phyloP scores from a whole-genome alignment of 805 yeast genomes.

The Metschnikowia lochheadii region DNA sequence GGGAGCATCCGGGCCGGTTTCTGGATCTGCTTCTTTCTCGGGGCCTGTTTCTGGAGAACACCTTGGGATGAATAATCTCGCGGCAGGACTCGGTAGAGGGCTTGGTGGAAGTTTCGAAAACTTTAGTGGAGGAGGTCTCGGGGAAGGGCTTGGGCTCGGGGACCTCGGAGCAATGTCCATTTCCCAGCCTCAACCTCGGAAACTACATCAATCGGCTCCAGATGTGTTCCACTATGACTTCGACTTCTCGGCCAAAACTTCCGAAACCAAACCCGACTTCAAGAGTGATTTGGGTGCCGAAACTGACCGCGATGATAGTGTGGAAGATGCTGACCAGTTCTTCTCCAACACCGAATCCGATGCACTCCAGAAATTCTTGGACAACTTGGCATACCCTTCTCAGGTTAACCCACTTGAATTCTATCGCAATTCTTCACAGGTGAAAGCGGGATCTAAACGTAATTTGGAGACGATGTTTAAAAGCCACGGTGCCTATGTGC shows the following conservation, averaged over 20 bases:
- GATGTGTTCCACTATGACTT: neutral
- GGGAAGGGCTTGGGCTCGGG: neutral
- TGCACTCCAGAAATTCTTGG: slow-evolving; percentile 37
- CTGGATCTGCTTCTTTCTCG: neutral
- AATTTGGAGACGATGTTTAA: too few species aligned
- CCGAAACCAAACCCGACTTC: neutral
- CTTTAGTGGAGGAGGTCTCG: neutral
- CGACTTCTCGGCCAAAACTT: neutral
- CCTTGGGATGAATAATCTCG: neutral
- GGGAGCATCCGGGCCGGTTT: neutral
- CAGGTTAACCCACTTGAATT: slow-evolving; percentile 29
- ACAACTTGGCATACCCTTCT: slow-evolving; percentile 33
- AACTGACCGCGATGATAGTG: slow-evolving; percentile 6
- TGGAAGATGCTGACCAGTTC: slow-evolving; percentile 16
- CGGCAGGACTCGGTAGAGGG: too few species aligned
- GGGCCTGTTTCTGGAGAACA: neutral
- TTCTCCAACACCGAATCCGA: slow-evolving; percentile 18
- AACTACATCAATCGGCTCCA: neutral
- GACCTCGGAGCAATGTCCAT: neutral
- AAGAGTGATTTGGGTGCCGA: neutral
- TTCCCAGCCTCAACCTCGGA: neutral
- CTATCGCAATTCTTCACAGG: slow-evolving; percentile 12
- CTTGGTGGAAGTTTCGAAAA: too few species aligned
- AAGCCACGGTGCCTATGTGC: neutral
- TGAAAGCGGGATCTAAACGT: too few species aligned